Evolutionary conservation across 176 grass and related monocot genomes (phyloP), one percentile per base, ranked within the genome.

Genomic region (Rhynchospora pubera): DNA sequence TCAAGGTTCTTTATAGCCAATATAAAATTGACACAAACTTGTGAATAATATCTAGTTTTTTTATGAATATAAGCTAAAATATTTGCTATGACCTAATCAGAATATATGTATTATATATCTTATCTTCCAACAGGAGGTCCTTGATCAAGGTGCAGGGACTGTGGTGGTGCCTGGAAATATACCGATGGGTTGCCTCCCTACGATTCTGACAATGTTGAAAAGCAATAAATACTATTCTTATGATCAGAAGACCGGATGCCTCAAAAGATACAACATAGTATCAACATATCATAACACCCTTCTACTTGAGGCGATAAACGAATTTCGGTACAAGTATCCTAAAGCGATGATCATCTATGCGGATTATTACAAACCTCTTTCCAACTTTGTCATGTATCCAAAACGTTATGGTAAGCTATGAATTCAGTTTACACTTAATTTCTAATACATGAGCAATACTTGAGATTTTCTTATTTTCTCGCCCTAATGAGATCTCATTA

Each of bases 171-270:
- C 89, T 0, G 87, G 87, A 1, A 93, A 91, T 66, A 70, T 91
- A 44, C 93, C 93, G 47, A 90, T 88, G 16, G 93, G 93, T 0
- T 97, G 93, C 91, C 87, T 93, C 57, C 93, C 91, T 21, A 85
- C 87, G 66, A 86, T 88, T 21, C 85, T 97, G 60, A 89, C 91
- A 56, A 71, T 89, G 85, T 97, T 85, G 82, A 30, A 84, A 9
- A 83, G 86, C 53, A 72, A 86, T 0, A 83, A 91, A 66, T n/a
- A 69, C 2, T 0, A 28, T 34, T 81, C 87, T 55, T 97, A 97
- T 66, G 89, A 96, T 77, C 88, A 80, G 0, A 48, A 73, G 9
- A 94, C 89, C 0, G 95, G 94, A 3, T 97, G 95, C 73, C 82
- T 97, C 28, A 91, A 91, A 83, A 91, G 89, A 84, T 91, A 74